phyloP scores from a whole-genome alignment of 495 filamentous ascomycete genomes.

The Trichoderma orchidacearum region DNA sequence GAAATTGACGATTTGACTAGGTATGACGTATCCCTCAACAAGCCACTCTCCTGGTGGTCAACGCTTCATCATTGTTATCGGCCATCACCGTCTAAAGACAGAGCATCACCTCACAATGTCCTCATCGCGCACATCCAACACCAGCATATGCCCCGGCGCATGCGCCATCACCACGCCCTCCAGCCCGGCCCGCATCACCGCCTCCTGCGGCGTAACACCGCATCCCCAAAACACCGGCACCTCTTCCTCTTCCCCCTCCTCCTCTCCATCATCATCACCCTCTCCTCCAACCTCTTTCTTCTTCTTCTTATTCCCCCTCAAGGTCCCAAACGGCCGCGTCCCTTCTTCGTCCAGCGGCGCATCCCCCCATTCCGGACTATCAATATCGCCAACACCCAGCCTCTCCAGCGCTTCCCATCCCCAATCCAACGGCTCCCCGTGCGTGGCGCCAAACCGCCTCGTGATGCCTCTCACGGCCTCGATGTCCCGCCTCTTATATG shows the following conservation, averaged over 20 bases:
- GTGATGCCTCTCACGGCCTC: conserved; percentile 34
- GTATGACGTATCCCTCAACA: no score
- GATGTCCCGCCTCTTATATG: conserved; percentile 30
- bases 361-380: conserved; percentile 31
- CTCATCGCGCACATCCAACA: conserved; percentile 28
- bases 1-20: no score
- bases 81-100: no score
- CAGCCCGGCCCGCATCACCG: conserved; percentile 34
- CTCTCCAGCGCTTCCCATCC: conserved; percentile 36
- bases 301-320: background rate
- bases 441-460: conserved; percentile 27
- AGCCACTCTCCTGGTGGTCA: no score
- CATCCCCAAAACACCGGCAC: conserved; percentile 47
- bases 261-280: conserved; percentile 7
- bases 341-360: conserved; percentile 18
- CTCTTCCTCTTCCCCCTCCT: conserved; percentile 9
- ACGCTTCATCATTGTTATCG: no score
- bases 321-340: conserved; percentile 2
- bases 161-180: conserved; percentile 38
- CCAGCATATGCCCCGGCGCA: conserved; percentile 41
- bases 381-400: conserved; percentile 33
- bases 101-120: conserved; percentile 7
- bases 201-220: conserved; percentile 45
- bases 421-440: conserved; percentile 48
- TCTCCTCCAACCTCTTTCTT: no score